Evolutionary conservation across 2,329 filamentous ascomycete species (phyloP).

Genomic region (Verticillium nonalfalfae): DNA sequence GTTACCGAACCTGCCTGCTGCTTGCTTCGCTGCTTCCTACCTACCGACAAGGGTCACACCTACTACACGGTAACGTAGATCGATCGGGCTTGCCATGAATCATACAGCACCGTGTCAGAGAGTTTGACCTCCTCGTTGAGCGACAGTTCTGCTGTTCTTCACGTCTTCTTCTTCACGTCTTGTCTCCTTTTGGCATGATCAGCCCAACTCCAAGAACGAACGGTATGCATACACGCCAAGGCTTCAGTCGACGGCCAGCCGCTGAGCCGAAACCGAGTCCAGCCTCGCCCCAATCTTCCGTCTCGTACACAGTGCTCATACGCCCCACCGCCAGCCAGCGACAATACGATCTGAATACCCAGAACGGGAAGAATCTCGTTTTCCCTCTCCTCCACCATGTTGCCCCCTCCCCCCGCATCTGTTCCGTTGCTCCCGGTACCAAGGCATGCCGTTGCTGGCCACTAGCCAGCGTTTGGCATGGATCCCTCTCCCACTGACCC

Average conservation of each 20-base stretch:
- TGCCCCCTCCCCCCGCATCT: background rate
- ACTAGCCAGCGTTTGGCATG: background rate
- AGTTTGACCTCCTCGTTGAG: background rate
- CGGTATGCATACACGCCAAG: background rate
- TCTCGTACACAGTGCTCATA: background rate
- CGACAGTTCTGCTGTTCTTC: background rate
- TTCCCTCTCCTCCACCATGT: background rate
- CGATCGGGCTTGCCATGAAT: background rate
- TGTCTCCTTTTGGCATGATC: background rate
- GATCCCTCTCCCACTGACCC: background rate
- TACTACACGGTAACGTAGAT: too few species aligned
- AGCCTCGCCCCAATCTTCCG: background rate
- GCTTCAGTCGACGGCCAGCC: background rate
- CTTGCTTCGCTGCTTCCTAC: too few species aligned
- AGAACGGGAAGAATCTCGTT: slow-evolving; percentile 8
- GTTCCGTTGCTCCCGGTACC: background rate
- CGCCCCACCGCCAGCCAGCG: background rate
- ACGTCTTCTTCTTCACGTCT: background rate
- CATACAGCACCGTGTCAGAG: background rate
- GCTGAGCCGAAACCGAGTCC: background rate
- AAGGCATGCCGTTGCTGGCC: background rate
- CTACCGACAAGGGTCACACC: too few species aligned
- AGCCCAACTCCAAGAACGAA: background rate
- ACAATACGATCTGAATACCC: slow-evolving; percentile 11
- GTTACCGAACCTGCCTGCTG: background rate